phyloP scores from a whole-genome alignment of 805 yeast genomes.

The Saccharomyces jurei region DNA sequence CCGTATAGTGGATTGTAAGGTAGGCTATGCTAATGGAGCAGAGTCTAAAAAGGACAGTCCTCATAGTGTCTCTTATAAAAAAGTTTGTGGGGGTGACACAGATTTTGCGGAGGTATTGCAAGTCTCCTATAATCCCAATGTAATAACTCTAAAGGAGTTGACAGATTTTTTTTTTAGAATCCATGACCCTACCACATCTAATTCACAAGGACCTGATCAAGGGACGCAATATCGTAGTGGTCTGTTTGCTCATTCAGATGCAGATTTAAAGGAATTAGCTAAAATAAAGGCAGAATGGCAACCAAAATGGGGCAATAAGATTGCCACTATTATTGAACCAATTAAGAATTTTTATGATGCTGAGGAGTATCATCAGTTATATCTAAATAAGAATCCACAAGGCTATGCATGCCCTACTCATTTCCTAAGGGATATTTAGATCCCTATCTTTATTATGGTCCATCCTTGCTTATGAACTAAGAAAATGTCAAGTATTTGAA shows the following conservation, averaged over 20 bases:
- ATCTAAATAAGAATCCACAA: slow-evolving; percentile 67
- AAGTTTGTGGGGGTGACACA: slow-evolving; percentile 73
- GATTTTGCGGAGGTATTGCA: slow-evolving; percentile 76
- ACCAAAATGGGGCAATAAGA: slow-evolving; percentile 57
- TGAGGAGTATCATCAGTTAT: slow-evolving; percentile 88
- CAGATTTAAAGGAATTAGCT: slow-evolving; percentile 38
- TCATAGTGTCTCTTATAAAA: slow-evolving; percentile 42
- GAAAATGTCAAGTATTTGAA: not conserved
- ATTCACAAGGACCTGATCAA: slow-evolving; percentile 77
- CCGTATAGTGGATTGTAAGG: slow-evolving; percentile 64
- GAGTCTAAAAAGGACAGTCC: slow-evolving; percentile 36
- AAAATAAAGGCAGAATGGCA: slow-evolving; percentile 48
- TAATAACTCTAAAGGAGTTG: slow-evolving; percentile 51
- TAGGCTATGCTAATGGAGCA: slow-evolving; percentile 84
- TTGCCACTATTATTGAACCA: slow-evolving; percentile 65
- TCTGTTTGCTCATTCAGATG: slow-evolving; percentile 52
- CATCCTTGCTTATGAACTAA: not conserved
- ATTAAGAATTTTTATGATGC: slow-evolving; percentile 77
- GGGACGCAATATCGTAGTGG: slow-evolving; percentile 92
- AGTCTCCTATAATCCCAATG: slow-evolving; percentile 66
- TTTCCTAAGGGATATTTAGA: slow-evolving; percentile 48
- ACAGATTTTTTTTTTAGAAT: slow-evolving; percentile 80
- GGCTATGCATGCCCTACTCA: slow-evolving; percentile 93
- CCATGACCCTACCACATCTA: slow-evolving; percentile 86
- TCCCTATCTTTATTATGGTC: too few species aligned